Evolutionary conservation across 345 rosid genomes (phyloP).

Genomic region (Linum trigynum): DNA sequence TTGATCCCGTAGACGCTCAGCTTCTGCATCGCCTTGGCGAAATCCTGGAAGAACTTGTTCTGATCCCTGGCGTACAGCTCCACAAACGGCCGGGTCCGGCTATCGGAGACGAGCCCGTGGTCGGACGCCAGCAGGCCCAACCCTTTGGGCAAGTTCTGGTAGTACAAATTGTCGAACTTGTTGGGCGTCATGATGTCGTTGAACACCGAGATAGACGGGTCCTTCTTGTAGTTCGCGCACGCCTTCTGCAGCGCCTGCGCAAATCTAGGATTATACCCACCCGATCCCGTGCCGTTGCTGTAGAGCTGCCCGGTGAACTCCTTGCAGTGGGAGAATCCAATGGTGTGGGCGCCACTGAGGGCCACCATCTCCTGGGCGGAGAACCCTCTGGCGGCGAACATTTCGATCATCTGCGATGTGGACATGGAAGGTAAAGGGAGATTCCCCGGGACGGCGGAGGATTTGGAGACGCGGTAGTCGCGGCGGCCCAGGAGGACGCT

Average conservation of each 20-base stretch:
- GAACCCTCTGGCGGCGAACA: constrained; percentile 55
- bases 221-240: constrained; percentile 44
- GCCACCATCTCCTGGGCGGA: constrained; percentile 78
- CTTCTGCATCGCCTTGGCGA: constrained; percentile 74
- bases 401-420: constrained; percentile 34
- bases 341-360: constrained; percentile 77
- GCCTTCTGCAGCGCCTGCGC: constrained; percentile 53
- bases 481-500: constrained; percentile 61
- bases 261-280: constrained; percentile 57
- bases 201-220: constrained; percentile 71
- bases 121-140: constrained; percentile 72
- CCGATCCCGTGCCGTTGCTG: constrained; percentile 24
- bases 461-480: constrained; percentile 45
- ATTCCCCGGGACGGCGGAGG: constrained; percentile 35
- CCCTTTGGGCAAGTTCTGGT: constrained; percentile 67
- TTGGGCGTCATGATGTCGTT: constrained; percentile 90
- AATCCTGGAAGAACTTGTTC: constrained; percentile 53
- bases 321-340: constrained; percentile 90
- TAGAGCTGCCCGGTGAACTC: constrained; percentile 43
- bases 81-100: constrained; percentile 56
- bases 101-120: constrained; percentile 48
- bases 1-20: constrained; percentile 55
- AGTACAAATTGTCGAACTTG: constrained; percentile 78
- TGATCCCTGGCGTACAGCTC: constrained; percentile 60
- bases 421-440: constrained; percentile 63